Evolutionary conservation across 345 rosid species (phyloP).

Genomic region (Syzygium aqueum): DNA sequence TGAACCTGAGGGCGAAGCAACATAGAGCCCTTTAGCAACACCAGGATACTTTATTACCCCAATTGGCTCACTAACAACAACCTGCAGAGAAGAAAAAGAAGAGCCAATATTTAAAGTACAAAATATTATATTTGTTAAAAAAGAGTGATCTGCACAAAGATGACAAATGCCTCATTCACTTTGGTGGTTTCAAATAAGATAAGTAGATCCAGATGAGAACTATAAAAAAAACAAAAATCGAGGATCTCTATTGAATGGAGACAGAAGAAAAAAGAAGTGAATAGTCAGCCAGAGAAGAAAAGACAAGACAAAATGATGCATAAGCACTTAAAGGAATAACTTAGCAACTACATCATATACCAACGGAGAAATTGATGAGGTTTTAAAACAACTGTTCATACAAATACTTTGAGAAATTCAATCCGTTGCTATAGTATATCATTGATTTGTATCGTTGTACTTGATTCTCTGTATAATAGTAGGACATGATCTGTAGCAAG

Average conservation of each 20-base stretch:
- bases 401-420: not conserved
- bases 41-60: constrained; percentile 67
- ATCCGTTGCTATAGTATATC: not conserved
- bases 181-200: not conserved
- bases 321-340: not conserved
- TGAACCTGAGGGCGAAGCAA: constrained; percentile 70
- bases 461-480: not conserved
- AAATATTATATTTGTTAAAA: not conserved
- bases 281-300: not conserved
- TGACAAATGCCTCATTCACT: not conserved
- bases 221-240: not conserved
- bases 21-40: constrained; percentile 79
- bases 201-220: not conserved
- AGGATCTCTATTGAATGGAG: not conserved
- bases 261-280: not conserved
- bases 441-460: not conserved
- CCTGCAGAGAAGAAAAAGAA: constrained; percentile 24
- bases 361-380: not conserved
- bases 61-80: constrained; percentile 60
- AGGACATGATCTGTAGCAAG: not conserved
- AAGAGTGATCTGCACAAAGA: not conserved
- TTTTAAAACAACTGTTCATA: not conserved
- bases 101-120: not conserved
- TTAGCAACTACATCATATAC: not conserved
- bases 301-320: not conserved